Percentiles rank a stretch among this genome's conserved stretches.
phyloP scores from a whole-genome alignment of 371 early-diverging fungal species.

The Saksenaea vasiformis region DNA sequence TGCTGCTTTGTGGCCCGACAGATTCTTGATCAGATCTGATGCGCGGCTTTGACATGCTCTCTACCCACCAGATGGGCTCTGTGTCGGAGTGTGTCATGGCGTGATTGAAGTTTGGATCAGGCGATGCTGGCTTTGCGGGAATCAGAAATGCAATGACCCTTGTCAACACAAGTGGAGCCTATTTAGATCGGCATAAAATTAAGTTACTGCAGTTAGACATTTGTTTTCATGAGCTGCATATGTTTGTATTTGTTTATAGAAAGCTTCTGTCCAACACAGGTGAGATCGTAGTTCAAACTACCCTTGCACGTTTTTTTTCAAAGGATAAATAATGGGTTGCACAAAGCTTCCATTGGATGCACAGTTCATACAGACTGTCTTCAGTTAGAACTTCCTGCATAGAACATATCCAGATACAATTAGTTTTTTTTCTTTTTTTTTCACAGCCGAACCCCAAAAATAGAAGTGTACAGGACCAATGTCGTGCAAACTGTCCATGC shows the following conservation, averaged over 20 bases:
- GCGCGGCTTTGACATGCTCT: not conserved
- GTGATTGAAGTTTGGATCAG: conserved; percentile 9
- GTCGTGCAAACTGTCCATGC: too few species aligned
- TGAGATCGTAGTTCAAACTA: not conserved
- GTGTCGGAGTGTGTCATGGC: not conserved
- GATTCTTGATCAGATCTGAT: not conserved
- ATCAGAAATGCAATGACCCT: not conserved
- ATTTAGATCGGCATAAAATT: too few species aligned
- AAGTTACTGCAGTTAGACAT: too few species aligned
- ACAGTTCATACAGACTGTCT: not conserved
- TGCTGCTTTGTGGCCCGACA: too few species aligned
- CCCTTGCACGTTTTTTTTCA: not conserved
- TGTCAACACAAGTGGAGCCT: too few species aligned
- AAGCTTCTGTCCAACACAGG: not conserved
- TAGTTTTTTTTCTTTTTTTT: too few species aligned
- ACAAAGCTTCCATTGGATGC: not conserved
- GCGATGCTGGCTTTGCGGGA: not conserved
- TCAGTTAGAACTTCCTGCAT: too few species aligned
- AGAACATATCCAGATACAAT: too few species aligned
- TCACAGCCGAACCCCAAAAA: too few species aligned
- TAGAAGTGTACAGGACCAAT: too few species aligned
- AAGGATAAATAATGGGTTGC: not conserved
- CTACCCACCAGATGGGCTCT: not conserved
- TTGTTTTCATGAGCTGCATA: too few species aligned
- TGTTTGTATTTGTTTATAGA: too few species aligned